Evolutionary conservation across 352 stramenopile genomes (phyloP).

Genomic region (Pythium folliculosum): DNA sequence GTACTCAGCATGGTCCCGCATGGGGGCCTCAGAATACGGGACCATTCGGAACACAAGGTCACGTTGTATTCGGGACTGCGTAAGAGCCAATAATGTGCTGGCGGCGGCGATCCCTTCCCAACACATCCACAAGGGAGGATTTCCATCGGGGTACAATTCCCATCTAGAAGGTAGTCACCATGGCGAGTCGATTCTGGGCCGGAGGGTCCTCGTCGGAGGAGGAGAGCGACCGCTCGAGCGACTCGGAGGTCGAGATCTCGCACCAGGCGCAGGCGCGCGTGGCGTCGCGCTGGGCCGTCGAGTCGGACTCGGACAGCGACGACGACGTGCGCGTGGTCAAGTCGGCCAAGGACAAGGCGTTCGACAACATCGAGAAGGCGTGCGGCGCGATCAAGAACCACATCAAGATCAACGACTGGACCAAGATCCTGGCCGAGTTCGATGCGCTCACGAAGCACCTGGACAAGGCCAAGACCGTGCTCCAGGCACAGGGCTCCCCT

Average conservation of each 20-base stretch:
- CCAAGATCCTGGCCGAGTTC: slow-evolving; percentile 94
- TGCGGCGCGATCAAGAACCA: slow-evolving; percentile 83
- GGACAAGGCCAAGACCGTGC: slow-evolving; percentile 87
- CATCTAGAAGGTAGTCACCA: slow-evolving; percentile 24
- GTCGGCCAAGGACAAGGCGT: slow-evolving; percentile 62
- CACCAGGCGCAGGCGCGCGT: slow-evolving; percentile 72
- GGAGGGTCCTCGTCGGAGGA: slow-evolving; percentile 78
- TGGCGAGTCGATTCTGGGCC: slow-evolving; percentile 87
- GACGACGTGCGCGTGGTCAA: slow-evolving; percentile 95
- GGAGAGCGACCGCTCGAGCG: slow-evolving; percentile 74
- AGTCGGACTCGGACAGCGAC: slow-evolving; percentile 83
- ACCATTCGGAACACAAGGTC: neutral
- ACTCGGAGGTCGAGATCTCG: slow-evolving; percentile 75
- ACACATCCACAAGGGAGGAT: neutral
- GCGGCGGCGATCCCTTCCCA: neutral
- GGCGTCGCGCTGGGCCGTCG: slow-evolving; percentile 76
- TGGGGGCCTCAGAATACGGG: slow-evolving; percentile 3
- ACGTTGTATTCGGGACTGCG: slow-evolving; percentile 22
- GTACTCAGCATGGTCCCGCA: neutral
- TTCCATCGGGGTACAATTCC: neutral
- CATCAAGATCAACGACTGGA: slow-evolving; percentile 97
- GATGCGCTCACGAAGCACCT: slow-evolving; percentile 93
- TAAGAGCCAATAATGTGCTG: slow-evolving; percentile 29
- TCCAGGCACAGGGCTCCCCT: slow-evolving; percentile 84
- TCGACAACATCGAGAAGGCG: slow-evolving; percentile 55